Conservation (phyloP, 2,329 filamentous ascomycete genomes). For the Sporothrix pseudoabietina region DNA sequence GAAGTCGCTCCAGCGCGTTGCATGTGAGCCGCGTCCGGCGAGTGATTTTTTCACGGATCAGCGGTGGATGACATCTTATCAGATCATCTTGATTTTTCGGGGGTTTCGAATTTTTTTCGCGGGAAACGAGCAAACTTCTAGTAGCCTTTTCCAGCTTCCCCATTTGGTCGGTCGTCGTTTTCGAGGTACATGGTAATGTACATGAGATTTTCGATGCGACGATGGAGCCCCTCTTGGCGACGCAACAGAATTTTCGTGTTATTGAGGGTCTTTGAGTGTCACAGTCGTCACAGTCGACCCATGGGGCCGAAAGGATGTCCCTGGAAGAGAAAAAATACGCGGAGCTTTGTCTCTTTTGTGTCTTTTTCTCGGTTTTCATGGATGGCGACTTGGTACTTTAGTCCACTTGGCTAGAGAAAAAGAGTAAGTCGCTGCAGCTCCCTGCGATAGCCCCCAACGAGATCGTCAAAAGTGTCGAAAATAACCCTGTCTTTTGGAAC, state of each 20-base stretch:
- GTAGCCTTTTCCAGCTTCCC: constrained; percentile 12
- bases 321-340: not conserved
- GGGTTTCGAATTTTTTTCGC: not conserved
- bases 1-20: constrained; percentile 25
- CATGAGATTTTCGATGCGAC: not conserved
- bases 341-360: not conserved
- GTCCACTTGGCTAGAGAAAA: not conserved
- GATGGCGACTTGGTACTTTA: not conserved
- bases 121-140: not conserved
- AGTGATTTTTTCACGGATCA: constrained; percentile 19
- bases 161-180: constrained; percentile 2
- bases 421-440: not conserved
- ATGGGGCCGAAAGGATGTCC: not conserved
- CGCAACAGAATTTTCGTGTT: not conserved
- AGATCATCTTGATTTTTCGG: constrained; percentile 34
- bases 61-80: constrained; percentile 35
- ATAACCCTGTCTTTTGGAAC: not conserved
- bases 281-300: not conserved
- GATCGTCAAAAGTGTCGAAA: constrained; percentile 11
- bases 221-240: not conserved
- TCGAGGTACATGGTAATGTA: not conserved
- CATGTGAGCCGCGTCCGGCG: constrained; percentile 27
- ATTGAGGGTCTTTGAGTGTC: not conserved
- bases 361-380: not conserved
- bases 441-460: not conserved